Percentiles rank a stretch among this genome's conserved stretches.
Evolutionary conservation across 192 early-diverging fungal species (phyloP).

Genomic region (Spizellomyces punctatus): DNA sequence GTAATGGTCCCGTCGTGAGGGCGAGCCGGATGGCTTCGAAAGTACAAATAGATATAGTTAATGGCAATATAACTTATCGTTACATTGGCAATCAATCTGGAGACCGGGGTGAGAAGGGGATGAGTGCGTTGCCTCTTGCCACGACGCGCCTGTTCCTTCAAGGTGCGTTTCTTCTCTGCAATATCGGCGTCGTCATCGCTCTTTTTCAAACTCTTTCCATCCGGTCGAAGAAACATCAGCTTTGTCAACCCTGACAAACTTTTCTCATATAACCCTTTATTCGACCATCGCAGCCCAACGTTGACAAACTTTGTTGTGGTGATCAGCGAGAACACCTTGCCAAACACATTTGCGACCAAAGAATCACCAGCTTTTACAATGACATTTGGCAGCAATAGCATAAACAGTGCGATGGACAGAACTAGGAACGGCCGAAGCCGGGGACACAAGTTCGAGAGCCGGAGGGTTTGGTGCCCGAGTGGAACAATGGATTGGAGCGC

Average conservation of each 20-base stretch:
- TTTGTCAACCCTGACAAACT: not conserved
- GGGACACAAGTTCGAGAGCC: not conserved
- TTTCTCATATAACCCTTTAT: not conserved
- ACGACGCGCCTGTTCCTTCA: not conserved
- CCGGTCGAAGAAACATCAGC: not conserved
- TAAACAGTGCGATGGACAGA: not conserved
- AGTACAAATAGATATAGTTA: constrained; percentile 1
- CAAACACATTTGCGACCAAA: not conserved
- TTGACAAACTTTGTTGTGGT: not conserved
- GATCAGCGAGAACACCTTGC: not conserved
- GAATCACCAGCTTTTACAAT: not conserved
- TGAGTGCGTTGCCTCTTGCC: not conserved
- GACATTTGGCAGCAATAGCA: not conserved
- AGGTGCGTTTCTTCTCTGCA: not conserved
- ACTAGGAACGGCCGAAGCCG: not conserved
- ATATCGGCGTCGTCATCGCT: not conserved
- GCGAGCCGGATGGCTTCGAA: not conserved
- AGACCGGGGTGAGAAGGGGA: not conserved
- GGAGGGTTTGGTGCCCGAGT: not conserved
- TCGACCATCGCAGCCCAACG: not conserved
- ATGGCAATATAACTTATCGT: not conserved
- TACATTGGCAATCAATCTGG: not conserved
- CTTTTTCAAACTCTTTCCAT: not conserved
- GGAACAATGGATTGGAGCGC: not conserved
- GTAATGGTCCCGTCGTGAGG: not conserved